Evolutionary conservation across 2,329 filamentous ascomycete species (phyloP), one percentile per base, ranked within the genome.

Genomic region (Juglanconis sp.): DNA sequence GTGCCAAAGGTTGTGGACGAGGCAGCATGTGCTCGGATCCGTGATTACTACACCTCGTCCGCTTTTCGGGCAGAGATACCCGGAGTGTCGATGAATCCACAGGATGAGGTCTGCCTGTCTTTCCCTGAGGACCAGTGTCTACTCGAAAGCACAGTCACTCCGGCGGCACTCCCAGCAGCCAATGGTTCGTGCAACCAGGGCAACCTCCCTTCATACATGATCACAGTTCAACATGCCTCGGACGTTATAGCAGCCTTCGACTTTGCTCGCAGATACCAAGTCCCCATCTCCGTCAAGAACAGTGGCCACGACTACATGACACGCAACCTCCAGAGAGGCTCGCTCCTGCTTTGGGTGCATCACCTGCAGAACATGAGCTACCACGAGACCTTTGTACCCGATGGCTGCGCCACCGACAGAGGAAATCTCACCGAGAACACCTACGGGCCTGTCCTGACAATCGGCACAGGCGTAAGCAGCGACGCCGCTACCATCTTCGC

Each of bases 261-360:
- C 2, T 68, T 66, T 13, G 62, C 69, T 51, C 64, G 68, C 40
- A 63, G 63, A 36, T 57, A 68, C 53, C 62, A 62, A 38, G 57
- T 69, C 2, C 65, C 68, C 9, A 65, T 71, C 2, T 68, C 64
- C 7, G 68, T 74, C 55, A 71, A 73, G 61, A 73, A 73, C 49
- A 71, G 65, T 46, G 72, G 72, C 3, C 71, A 74, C 56, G 72
- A 73, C 47, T 73, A 69, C 54, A 66, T 72, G 61, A 68, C 67
- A 7, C 68, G 71, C 35, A 72, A 67, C 44, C 72, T 68, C 61
- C 66, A 65, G 4, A 68, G 69, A 15, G 68, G 67, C 4, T 64
- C 68, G 0, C 61, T 74, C 3, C 60, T 67, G 10, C 66, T 73
- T 8, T 72, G 71, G 70, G 67, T 68, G 3, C 70, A 69, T 49